phyloP scores from a whole-genome alignment of 2,329 filamentous ascomycete species.

The Aspergillus sp. region DNA sequence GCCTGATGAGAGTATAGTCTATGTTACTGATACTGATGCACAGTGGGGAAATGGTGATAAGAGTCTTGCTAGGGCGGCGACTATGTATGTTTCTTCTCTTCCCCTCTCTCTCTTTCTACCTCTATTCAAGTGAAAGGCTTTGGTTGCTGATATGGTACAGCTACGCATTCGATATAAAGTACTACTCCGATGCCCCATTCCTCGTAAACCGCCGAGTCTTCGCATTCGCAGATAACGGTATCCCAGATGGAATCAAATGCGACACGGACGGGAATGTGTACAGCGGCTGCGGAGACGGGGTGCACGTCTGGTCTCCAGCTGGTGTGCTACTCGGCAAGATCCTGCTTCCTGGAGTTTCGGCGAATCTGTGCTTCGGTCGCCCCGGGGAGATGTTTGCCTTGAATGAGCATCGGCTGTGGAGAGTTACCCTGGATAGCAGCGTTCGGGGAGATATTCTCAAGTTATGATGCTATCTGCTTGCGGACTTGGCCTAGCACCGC shows the following conservation, averaged over 20 bases:
- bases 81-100: conserved; percentile 24
- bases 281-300: conserved; percentile 54
- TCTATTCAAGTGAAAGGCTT: too few species aligned
- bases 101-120: not conserved
- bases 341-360: conserved; percentile 47
- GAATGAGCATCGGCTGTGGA: conserved; percentile 49
- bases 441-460: conserved; percentile 15
- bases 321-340: conserved; percentile 60
- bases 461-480: too few species aligned
- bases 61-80: conserved; percentile 16
- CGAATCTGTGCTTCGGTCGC: conserved; percentile 53
- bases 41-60: conserved; percentile 20
- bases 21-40: conserved; percentile 43
- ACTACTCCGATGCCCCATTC: conserved; percentile 37
- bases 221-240: conserved; percentile 48
- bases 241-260: conserved; percentile 50
- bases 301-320: conserved; percentile 55
- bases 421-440: conserved; percentile 33
- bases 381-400: conserved; percentile 30
- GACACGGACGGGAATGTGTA: conserved; percentile 59
- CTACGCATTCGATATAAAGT: conserved; percentile 52
- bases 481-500: too few species aligned
- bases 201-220: conserved; percentile 54
- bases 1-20: conserved; percentile 39
- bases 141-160: conserved; percentile 6